Base-by-base conservation (phyloP, 2,329 filamentous ascomycete species). In the Dothidotthia symphoricarpi region DNA sequence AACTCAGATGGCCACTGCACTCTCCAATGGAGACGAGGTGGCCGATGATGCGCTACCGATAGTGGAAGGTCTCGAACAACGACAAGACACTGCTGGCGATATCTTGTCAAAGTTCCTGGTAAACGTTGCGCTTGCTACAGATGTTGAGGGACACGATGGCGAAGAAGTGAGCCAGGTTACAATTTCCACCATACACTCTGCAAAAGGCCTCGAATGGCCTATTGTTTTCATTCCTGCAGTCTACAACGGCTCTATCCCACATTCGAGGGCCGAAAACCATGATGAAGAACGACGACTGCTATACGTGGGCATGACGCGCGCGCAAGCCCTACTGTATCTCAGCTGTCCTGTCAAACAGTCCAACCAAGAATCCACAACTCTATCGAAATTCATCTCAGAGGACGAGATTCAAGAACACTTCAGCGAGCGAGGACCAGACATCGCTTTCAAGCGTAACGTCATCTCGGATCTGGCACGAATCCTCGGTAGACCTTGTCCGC, bases 231-330 rank as follows among this genome's bases (percentile, higher is more conserved):
- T 97, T 12, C 90, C 93, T 5, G 87, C 86, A 1, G 85, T 88
- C 16, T 95, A 95, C 60, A 81, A 89, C 31, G 93, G 91, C 1
- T 91, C 85, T 2, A 94, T 97, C 42, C 91, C 91, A 4, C 91
- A 97, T 63, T 85, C 83, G 2, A 78, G 90, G 51, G 80, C 89
- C 1, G 90, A 96, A 30, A 88, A 97, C 59, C 75, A 77, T 3
- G 85, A 91, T 39, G 91, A 98, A 66, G 91, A 98, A 64, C 77
- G 93, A 42, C 77, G 91, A 17, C 69, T 98, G 30, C 74, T 98
- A 0, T 98, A 97, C 57, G 93, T 98, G 11, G 91, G 90, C 17
- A 97, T 98, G 90, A 98, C 91, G 3, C 77, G 91, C 61, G 91
- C 93, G 6, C 84, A 97, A 62, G 83, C 81, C 1, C 69, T 97